Evolutionary conservation across 371 early-diverging fungal species (phyloP), one percentile per base, ranked within the genome.

Genomic region (Actinomucor elegans): DNA sequence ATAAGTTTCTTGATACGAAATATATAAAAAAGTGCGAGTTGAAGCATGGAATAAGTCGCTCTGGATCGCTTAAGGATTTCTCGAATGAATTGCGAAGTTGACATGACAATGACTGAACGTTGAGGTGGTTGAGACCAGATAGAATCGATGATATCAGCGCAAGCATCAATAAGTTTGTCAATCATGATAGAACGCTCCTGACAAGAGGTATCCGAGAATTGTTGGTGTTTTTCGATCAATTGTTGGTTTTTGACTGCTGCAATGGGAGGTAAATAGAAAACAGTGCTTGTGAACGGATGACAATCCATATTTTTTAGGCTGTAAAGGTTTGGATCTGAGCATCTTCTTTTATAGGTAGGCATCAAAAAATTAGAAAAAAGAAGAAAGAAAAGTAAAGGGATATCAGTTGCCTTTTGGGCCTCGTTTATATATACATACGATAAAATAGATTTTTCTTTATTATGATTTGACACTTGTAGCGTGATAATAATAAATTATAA

Each of bases 41-140:
- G 88, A 26, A 90, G 74, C 27, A 86, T 87, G 4, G 86, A 85
- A 61, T 83, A 89, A 4, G 90, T 85, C 5, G 86, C 80, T 52
- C 77, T 79, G 11, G 88, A 87, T 21, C 89, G 81, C 47, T 80
- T 80, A 7, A 91, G 65, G 34, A 90, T 81, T 54, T 89, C 90
- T 27, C 82, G 79, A 46, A 91, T 83, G 78, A 88, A 62, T 46
- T 56, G 31, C 55, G 66, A 20, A 60, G 77, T 55, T 64, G 79
- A 52, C 38, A 77, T 69, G 28, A 76, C 67, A 42, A 68, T 60
- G 7, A 43, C 31, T 3, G 34, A 40, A 61, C 66, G 55, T 50
- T 76, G 59, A 18, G 56, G 55, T 28, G 62, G 56, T 28, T 66
- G 48, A 36, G 52, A 48, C 67, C 67, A 67, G 14, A 69, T 73